Evolutionary conservation across 2,329 filamentous ascomycete genomes (phyloP).

Genomic region (Colletotrichum graminicola): DNA sequence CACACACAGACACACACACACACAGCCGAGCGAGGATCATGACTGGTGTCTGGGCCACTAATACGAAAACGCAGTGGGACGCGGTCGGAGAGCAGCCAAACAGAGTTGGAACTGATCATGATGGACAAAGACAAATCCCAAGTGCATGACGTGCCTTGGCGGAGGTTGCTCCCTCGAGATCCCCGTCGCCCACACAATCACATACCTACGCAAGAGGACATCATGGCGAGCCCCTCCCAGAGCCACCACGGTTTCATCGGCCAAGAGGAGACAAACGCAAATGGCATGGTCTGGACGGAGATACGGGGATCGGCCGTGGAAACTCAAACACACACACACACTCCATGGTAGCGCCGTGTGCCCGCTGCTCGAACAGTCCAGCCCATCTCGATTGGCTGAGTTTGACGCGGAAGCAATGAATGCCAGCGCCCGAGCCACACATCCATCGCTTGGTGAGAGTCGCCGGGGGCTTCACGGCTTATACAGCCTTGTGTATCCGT

Average conservation of each 20-base stretch:
- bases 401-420: slow-evolving; percentile 9
- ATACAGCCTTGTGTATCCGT: slow-evolving; percentile 2
- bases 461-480: slow-evolving; percentile 1
- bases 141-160: slow-evolving; percentile 36
- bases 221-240: slow-evolving; percentile 20
- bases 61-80: slow-evolving; percentile 15
- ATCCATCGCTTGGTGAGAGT: neutral
- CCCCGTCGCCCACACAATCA: neutral
- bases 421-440: slow-evolving; percentile 2
- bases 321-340: slow-evolving; percentile 1
- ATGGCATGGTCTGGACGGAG: slow-evolving; percentile 17
- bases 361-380: slow-evolving; percentile 5
- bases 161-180: slow-evolving; percentile 13
- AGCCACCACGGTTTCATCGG: slow-evolving; percentile 36
- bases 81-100: slow-evolving; percentile 13
- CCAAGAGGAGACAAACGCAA: slow-evolving; percentile 12
- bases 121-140: slow-evolving; percentile 27
- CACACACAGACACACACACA: too few species aligned
- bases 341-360: slow-evolving; percentile 18
- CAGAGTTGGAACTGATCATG: slow-evolving; percentile 13
- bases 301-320: slow-evolving; percentile 29
- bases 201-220: neutral
- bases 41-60: slow-evolving; percentile 22
- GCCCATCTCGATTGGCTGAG: slow-evolving; percentile 2
- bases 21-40: slow-evolving; percentile 15